A percentile compares a stretch with the other conserved stretches of the same genome.
Conservation (phyloP, 1,284 basidiomycete genomes). For the Ustilago hordei region DNA sequence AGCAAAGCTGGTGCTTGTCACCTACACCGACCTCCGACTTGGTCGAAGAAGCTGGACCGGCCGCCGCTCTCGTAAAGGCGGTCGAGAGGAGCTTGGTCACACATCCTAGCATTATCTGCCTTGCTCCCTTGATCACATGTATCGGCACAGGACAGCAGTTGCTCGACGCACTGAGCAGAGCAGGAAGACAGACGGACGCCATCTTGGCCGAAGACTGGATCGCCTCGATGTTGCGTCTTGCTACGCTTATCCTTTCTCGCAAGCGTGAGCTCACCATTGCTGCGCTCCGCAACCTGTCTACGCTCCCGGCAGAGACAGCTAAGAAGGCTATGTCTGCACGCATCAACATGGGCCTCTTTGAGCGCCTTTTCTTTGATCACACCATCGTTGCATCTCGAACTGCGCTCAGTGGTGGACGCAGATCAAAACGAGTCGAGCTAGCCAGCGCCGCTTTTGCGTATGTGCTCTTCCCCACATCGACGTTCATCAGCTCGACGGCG, state of each 20-base stretch:
- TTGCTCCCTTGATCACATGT: conserved; percentile 79
- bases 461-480: conserved; percentile 45
- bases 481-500: conserved; percentile 52
- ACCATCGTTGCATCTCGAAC: conserved; percentile 48
- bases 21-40: conserved; percentile 63
- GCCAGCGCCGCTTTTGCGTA: conserved; percentile 50
- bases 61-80: conserved; percentile 70
- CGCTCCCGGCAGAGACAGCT: conserved; percentile 44
- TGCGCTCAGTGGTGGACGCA: conserved; percentile 27
- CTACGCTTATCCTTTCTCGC: conserved; percentile 57
- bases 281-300: conserved; percentile 46
- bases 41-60: conserved; percentile 24
- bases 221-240: conserved; percentile 76
- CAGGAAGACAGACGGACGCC: conserved; percentile 78
- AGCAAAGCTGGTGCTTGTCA: conserved; percentile 63
- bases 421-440: conserved; percentile 47
- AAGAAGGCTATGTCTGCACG: conserved; percentile 32
- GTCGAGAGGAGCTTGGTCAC: conserved; percentile 78
- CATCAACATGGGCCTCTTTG: conserved; percentile 49
- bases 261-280: conserved; percentile 36
- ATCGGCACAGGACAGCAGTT: conserved; percentile 77
- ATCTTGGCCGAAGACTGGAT: conserved; percentile 78
- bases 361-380: conserved; percentile 56
- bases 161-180: conserved; percentile 75
- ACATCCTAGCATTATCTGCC: conserved; percentile 79